Conservation (phyloP, 805 yeast species). For the Ogataea pini region DNA sequence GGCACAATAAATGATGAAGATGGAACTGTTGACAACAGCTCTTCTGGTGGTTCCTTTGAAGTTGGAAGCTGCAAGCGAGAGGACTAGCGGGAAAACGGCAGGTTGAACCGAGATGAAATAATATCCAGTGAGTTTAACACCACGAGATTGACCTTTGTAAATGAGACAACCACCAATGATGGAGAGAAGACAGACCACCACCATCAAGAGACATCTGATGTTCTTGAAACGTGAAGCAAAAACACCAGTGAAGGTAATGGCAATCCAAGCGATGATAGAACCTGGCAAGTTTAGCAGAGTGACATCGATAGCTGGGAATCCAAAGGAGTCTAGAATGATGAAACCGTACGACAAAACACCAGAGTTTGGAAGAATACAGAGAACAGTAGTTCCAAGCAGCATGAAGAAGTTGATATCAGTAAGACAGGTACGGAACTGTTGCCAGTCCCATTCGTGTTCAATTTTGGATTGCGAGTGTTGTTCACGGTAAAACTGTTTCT, state of each 20-base stretch:
- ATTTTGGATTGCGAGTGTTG: slow-evolving; percentile 58
- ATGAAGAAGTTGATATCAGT: slow-evolving; percentile 53
- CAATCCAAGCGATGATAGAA: slow-evolving; percentile 39
- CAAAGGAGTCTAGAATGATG: slow-evolving; percentile 39
- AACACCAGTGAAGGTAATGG: slow-evolving; percentile 29
- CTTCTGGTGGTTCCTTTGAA: slow-evolving; percentile 70
- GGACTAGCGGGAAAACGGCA: slow-evolving; percentile 29
- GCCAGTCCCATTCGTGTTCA: slow-evolving; percentile 51
- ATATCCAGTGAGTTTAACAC: slow-evolving; percentile 35
- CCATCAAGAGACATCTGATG: slow-evolving; percentile 35
- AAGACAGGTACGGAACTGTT: slow-evolving; percentile 54
- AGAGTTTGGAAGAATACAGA: slow-evolving; percentile 47
- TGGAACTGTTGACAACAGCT: slow-evolving; percentile 52
- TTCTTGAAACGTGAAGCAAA: slow-evolving; percentile 30
- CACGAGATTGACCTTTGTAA: slow-evolving; percentile 27
- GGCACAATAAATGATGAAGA: slow-evolving; percentile 61
- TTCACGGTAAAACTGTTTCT: slow-evolving; percentile 49
- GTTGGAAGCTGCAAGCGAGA: slow-evolving; percentile 36
- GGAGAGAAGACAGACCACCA: slow-evolving; percentile 24
- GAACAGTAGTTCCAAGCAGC: slow-evolving; percentile 43
- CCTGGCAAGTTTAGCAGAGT: slow-evolving; percentile 41
- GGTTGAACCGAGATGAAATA: slow-evolving; percentile 31
- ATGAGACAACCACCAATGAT: slow-evolving; percentile 34
- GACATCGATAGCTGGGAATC: slow-evolving; percentile 34
- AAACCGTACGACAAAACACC: slow-evolving; percentile 48